Evolutionary conservation across 495 filamentous ascomycete genomes (phyloP).

Genomic region (Corynascus novoguineensis): DNA sequence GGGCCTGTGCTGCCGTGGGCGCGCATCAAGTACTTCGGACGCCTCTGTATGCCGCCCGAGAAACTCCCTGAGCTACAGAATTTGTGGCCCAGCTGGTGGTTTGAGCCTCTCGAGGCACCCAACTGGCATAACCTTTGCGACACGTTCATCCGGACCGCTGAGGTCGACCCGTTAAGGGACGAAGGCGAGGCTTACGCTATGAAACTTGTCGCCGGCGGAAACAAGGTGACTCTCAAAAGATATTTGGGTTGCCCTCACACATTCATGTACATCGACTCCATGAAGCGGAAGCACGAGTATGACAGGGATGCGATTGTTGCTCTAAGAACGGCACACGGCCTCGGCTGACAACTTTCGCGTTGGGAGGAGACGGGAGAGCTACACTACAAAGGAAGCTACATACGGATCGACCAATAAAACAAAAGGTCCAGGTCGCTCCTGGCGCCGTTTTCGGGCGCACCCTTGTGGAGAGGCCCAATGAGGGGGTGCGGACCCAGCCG

Average conservation of each 20-base stretch:
- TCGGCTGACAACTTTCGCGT: not conserved
- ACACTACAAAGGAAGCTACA: not conserved
- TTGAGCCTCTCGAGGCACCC: constrained; percentile 36
- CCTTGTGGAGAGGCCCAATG: too few species aligned
- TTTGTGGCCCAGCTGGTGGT: constrained; percentile 36
- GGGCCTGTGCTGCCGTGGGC: constrained; percentile 46
- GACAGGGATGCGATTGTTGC: constrained; percentile 32
- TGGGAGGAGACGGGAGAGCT: not conserved
- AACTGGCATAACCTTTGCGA: constrained; percentile 40
- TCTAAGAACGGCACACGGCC: constrained; percentile 30
- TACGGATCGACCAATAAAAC: too few species aligned
- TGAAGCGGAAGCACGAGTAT: constrained; percentile 31
- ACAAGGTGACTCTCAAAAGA: constrained; percentile 42
- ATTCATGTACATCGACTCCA: constrained; percentile 42
- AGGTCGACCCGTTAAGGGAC: constrained; percentile 47
- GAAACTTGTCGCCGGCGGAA: constrained; percentile 43
- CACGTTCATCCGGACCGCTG: constrained; percentile 46
- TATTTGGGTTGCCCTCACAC: constrained; percentile 46
- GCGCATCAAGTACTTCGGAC: constrained; percentile 44
- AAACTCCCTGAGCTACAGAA: constrained; percentile 18
- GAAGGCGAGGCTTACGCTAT: constrained; percentile 49
- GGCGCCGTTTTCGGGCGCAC: too few species aligned
- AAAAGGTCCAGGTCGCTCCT: too few species aligned
- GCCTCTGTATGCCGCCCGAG: constrained; percentile 25
- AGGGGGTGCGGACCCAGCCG: not conserved